These are phyloP conservation scores for Diaporthe citriasiana DNA, from an alignment of 2,329 filamentous ascomycete genomes.

Conservation along the genomic window DNA sequence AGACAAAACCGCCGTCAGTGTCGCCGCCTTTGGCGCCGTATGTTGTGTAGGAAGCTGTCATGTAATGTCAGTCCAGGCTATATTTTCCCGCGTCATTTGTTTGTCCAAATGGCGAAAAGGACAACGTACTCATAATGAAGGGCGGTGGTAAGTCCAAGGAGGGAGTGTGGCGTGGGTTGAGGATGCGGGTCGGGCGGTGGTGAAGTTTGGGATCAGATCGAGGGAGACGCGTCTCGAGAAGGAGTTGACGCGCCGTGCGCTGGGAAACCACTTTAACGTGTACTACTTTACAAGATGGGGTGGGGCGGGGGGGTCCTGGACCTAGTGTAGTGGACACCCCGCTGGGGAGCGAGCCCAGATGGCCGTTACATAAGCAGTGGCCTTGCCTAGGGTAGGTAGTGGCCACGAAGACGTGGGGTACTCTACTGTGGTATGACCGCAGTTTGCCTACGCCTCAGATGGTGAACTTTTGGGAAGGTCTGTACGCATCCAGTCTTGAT, in stretches of 20 bases:
- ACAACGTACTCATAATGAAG: slow-evolving; percentile 39
- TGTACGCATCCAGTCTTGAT: not conserved
- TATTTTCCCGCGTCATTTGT: not conserved
- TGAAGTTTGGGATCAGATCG: slow-evolving; percentile 32
- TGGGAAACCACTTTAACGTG: slow-evolving; percentile 43
- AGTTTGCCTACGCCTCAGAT: not conserved
- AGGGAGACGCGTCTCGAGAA: slow-evolving; percentile 40
- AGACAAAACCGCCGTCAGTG: slow-evolving; percentile 74
- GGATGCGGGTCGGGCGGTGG: slow-evolving; percentile 2
- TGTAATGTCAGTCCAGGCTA: not conserved
- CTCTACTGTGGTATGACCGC: not conserved
- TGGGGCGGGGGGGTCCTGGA: not conserved
- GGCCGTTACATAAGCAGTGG: slow-evolving; percentile 8
- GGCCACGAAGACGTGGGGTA: not conserved
- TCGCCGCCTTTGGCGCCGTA: slow-evolving; percentile 71
- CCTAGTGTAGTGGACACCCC: not conserved
- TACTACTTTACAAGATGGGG: not conserved
- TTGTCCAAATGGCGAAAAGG: too few relatives aligned
- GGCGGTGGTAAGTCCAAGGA: slow-evolving; percentile 6
- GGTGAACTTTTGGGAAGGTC: not conserved
- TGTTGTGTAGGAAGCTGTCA: slow-evolving; percentile 63
- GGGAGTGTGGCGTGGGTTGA: slow-evolving; percentile 24
- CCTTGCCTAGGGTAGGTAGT: too few relatives aligned
- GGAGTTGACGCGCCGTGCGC: slow-evolving; percentile 38
- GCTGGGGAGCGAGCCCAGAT: not conserved